A percentile compares a stretch with the other conserved stretches of the same genome.
phyloP scores from a whole-genome alignment of 108 stramenopile genomes.

The Skeletonema tropicum region DNA sequence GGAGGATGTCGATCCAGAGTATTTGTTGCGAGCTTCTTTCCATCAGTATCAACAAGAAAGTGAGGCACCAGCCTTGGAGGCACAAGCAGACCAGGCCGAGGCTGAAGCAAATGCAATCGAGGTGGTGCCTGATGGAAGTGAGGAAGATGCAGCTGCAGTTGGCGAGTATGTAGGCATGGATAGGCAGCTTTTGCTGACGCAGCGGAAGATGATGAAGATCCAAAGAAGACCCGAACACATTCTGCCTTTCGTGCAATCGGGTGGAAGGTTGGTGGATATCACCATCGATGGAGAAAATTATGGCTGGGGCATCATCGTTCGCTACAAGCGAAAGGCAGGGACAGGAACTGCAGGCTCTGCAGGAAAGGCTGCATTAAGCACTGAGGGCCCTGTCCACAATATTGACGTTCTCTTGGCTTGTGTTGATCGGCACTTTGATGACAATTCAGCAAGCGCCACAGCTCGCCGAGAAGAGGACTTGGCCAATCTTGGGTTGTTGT shows the following conservation, averaged over 20 bases:
- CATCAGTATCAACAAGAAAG: constrained; percentile 94
- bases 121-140: constrained; percentile 54
- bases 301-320: constrained; percentile 90
- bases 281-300: constrained; percentile 79
- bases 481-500: constrained; percentile 68
- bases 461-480: constrained; percentile 65
- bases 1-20: constrained; percentile 97
- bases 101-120: constrained; percentile 66
- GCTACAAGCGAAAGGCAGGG: constrained; percentile 74
- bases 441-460: constrained; percentile 40
- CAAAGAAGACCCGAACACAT: constrained; percentile 89
- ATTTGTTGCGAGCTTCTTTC: constrained; percentile 94
- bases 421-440: constrained; percentile 79
- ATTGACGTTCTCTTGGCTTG: constrained; percentile 83
- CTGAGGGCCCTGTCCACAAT: constrained; percentile 61
- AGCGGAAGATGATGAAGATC: constrained; percentile 76
- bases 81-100: constrained; percentile 70
- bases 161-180: constrained; percentile 85
- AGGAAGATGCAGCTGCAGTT: constrained; percentile 68
- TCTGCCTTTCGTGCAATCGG: constrained; percentile 87
- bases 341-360: constrained; percentile 71
- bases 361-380: constrained; percentile 59
- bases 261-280: constrained; percentile 86
- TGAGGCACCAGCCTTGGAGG: constrained; percentile 84
- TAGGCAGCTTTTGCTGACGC: constrained; percentile 76